These are phyloP conservation scores for Lachancea sp. DNA, from an alignment of 805 yeast species.

Conservation along the genomic window DNA sequence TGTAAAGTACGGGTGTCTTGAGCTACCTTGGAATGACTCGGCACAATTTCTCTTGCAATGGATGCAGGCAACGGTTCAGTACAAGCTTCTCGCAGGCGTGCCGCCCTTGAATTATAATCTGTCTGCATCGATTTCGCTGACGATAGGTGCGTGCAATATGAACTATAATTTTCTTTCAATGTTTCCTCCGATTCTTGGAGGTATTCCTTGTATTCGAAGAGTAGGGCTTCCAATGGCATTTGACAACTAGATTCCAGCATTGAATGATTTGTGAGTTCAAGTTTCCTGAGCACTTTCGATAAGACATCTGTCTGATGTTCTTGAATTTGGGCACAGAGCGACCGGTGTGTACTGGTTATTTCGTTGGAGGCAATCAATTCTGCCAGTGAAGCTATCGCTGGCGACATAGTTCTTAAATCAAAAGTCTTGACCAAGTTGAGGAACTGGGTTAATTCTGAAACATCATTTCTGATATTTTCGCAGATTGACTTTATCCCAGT, in stretches of 20 bases:
- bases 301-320: not conserved
- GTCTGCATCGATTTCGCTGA: constrained; percentile 1
- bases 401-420: not conserved
- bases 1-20: not conserved
- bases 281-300: not conserved
- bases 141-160: constrained; percentile 10
- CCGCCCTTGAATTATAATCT: constrained; percentile 1
- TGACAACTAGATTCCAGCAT: constrained; percentile 8
- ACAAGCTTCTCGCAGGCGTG: not conserved
- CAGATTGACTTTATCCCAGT: constrained; percentile 3
- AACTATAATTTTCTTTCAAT: constrained; percentile 8
- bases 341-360: not conserved
- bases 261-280: not conserved
- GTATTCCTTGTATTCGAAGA: constrained; percentile 8
- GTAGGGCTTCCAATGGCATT: constrained; percentile 8
- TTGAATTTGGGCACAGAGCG: not conserved
- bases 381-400: not conserved
- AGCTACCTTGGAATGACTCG: not conserved
- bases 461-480: not conserved
- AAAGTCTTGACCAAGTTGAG: not conserved
- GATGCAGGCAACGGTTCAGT: not conserved
- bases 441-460: not conserved
- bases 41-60: not conserved
- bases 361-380: not conserved
- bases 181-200: constrained; percentile 10